Base-by-base conservation (phyloP, 129 eudicot genomes). In the Lonicera japonica region DNA sequence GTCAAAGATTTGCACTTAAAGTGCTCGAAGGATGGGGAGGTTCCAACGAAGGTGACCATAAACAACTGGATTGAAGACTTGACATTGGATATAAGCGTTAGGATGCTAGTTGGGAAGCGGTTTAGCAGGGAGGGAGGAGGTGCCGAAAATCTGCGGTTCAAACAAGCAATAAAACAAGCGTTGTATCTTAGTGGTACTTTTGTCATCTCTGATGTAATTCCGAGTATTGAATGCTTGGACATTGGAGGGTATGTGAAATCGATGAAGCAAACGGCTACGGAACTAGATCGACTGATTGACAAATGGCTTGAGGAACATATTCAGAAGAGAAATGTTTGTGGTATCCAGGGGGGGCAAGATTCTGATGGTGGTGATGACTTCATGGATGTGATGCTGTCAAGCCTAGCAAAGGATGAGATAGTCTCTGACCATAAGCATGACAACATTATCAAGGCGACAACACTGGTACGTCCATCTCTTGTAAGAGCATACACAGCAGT, bases 141-240 rank as follows among this genome's bases (percentile, higher is more conserved):
- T 6, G 38, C 24, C 11, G 82, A 72, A 16, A 82, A 74, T 5
- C 17, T n/a, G 54, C 60, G 25, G 25, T 64, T 79, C 24, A 78
- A 73, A 60, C 82, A 79, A 39, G 80, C 80, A 0, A 69, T 86
- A 43, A 74, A 77, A 70, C 77, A 60, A 66, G 76, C 69, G 56
- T 72, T 82, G 89, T 77, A 82, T 21, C 76, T 86, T 43, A 63
- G 80, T 46, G 95, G 89, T 5, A 76, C 74, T 52, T 86, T 86
- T 24, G 82, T 86, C 6, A 70, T 68, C 41, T 86, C 82, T 8
- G 89, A 79, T 69, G 64, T 76, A 7, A 65, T 82, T 67, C 89
- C 89, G 17, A 64, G 29, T 51, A n/a, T 82, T 12, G 84, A 82
- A 57, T 74, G 82, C 80, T 24, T 82, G 74, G 95, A 86, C 50